Conservation (phyloP, 805 yeast genomes). For the Metschnikowia orientalis region DNA sequence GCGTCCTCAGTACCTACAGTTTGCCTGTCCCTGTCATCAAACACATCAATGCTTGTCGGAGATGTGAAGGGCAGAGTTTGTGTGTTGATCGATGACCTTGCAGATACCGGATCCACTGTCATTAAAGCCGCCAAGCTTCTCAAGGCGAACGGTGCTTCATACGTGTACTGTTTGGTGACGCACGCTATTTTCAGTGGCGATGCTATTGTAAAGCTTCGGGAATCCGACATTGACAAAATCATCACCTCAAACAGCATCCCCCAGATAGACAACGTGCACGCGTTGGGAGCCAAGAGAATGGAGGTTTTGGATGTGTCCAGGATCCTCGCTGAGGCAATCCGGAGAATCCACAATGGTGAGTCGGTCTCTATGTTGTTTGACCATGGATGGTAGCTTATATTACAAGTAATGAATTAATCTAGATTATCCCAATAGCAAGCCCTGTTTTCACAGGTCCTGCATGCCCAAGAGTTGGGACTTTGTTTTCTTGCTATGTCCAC, state of each 20-base stretch:
- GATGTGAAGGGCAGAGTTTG: constrained; percentile 85
- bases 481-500: constrained; percentile 57
- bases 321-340: constrained; percentile 88
- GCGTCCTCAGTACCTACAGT: constrained; percentile 17
- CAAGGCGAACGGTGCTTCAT: constrained; percentile 88
- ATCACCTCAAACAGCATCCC: constrained; percentile 92
- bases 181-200: constrained; percentile 94
- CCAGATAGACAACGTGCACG: constrained; percentile 55
- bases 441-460: constrained; percentile 14
- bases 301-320: constrained; percentile 85
- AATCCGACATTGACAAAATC: constrained; percentile 72
- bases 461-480: constrained; percentile 23
- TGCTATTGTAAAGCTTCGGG: constrained; percentile 67
- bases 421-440: background rate
- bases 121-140: constrained; percentile 87
- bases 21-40: constrained; percentile 34
- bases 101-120: constrained; percentile 89
- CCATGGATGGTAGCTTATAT: constrained; percentile 52
- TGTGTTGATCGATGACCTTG: constrained; percentile 88
- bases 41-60: constrained; percentile 94
- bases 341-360: constrained; percentile 97
- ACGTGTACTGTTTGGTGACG: constrained; percentile 82
- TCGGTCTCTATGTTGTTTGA: constrained; percentile 90
- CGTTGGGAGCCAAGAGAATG: constrained; percentile 52
- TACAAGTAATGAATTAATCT: background rate